Conservation (phyloP, 129 eudicot genomes). For the Dittrichia graveolens region DNA sequence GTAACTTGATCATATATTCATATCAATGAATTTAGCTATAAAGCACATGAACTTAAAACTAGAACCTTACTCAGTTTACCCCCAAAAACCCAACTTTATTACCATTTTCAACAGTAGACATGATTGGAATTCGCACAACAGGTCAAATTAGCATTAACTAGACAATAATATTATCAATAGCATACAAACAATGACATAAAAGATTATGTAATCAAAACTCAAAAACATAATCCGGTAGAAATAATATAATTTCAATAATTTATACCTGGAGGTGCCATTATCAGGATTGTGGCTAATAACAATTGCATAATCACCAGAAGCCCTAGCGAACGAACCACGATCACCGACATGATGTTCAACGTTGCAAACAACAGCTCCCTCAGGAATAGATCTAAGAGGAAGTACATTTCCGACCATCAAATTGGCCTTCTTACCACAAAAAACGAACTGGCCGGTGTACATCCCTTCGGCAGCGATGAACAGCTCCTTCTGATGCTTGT, state of each 20-base stretch:
- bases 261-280: slow-evolving; percentile 74
- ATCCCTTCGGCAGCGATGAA: slow-evolving; percentile 86
- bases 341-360: slow-evolving; percentile 90
- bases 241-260: neutral
- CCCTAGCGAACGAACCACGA: slow-evolving; percentile 79
- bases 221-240: neutral
- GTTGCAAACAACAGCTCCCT: slow-evolving; percentile 84
- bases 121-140: no score
- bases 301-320: slow-evolving; percentile 84
- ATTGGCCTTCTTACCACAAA: slow-evolving; percentile 82
- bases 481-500: slow-evolving; percentile 89
- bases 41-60: no score
- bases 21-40: no score
- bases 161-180: neutral
- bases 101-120: no score
- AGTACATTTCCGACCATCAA: slow-evolving; percentile 74
- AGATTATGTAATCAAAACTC: neutral
- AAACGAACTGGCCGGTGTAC: slow-evolving; percentile 80
- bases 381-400: slow-evolving; percentile 74
- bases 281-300: slow-evolving; percentile 84
- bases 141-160: neutral
- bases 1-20: no score
- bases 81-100: no score
- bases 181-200: neutral
- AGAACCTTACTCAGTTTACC: no score